Evolutionary conservation across 805 yeast genomes (phyloP), one percentile per base, ranked within the genome.

Genomic region (Sugiyamaella valdiviana): DNA sequence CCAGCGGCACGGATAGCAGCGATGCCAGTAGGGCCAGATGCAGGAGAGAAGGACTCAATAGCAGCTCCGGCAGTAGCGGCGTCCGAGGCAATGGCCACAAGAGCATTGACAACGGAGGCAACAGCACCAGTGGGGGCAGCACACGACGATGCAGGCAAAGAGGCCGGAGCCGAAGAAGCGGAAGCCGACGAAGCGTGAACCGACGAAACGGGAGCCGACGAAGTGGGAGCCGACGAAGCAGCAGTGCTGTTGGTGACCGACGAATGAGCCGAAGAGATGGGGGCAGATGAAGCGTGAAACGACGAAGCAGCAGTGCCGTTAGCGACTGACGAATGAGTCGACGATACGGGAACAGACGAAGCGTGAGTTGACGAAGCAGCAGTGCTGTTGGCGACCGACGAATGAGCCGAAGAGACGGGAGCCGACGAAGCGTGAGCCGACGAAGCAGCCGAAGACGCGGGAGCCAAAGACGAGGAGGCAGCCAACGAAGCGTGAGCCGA

Each of bases 291-390:
- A 38, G 41, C 22, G 21, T 16, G 9, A 16, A 14, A 12, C 9
- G 41, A 38, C 20, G 23, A 24, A 15, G 36, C 36, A 22, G 41
- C 35, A 42, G 45, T 17, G 16, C 20, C 7, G 22, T 23, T 10
- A 17, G 38, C 42, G 17, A 21, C 42, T n/a, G 44, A 41, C 7
- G 26, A 6, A 39, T 17, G n/a, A n/a, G n/a, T n/a, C n/a, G n/a
- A n/a, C n/a, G n/a, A n/a, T n/a, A n/a, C 78, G 87, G 86, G 68
- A 87, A 79, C 87, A 89, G 83, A 73, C 87, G 85, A 70, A 96
- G 96, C 79, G 20, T 12, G n/a, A 15, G 44, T 19, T 15, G 44
- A 23, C 9, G 36, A 42, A 41, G 36, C 35, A 41, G 44, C n/a
- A n/a, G n/a, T n/a, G n/a, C n/a, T n/a, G n/a, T n/a, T n/a, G n/a